phyloP scores from a whole-genome alignment of 192 early-diverging fungal species.

The Backusella mclennaniae region DNA sequence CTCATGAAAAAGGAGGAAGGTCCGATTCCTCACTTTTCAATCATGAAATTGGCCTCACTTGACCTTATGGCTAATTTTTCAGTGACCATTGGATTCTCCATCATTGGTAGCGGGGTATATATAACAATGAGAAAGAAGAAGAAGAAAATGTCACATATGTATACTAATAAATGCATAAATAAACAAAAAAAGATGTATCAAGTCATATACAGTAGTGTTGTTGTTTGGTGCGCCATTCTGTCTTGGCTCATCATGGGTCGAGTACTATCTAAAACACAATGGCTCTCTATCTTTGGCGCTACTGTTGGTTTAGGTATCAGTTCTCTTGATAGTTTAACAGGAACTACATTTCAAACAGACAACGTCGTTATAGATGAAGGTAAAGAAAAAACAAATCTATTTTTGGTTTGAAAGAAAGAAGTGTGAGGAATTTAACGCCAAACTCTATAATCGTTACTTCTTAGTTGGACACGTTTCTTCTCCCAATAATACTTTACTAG shows the following conservation, averaged over 20 bases:
- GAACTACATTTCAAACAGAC: neutral
- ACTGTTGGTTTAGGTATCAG: constrained; percentile 52
- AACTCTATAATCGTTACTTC: neutral
- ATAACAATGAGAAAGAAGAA: neutral
- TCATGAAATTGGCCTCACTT: constrained; percentile 38
- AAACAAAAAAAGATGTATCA: constrained; percentile 52
- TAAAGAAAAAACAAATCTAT: neutral
- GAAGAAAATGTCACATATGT: neutral
- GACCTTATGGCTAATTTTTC: constrained; percentile 55
- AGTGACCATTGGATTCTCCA: constrained; percentile 54
- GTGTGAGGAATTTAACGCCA: neutral
- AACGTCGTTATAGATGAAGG: neutral
- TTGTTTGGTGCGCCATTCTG: constrained; percentile 62
- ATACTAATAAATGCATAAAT: neutral
- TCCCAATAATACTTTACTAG: constrained; percentile 21
- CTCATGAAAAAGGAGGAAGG: constrained; percentile 26
- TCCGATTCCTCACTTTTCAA: constrained; percentile 23
- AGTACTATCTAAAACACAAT: constrained; percentile 45
- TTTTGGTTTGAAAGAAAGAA: neutral
- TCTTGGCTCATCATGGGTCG: constrained; percentile 50
- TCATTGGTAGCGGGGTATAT: constrained; percentile 55
- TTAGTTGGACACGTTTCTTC: constrained; percentile 15
- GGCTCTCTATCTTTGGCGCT: constrained; percentile 52
- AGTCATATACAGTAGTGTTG: constrained; percentile 59
- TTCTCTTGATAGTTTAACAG: constrained; percentile 35